Evolutionary conservation across 1,284 basidiomycete species (phyloP).

Genomic region (Puccinia triticina): DNA sequence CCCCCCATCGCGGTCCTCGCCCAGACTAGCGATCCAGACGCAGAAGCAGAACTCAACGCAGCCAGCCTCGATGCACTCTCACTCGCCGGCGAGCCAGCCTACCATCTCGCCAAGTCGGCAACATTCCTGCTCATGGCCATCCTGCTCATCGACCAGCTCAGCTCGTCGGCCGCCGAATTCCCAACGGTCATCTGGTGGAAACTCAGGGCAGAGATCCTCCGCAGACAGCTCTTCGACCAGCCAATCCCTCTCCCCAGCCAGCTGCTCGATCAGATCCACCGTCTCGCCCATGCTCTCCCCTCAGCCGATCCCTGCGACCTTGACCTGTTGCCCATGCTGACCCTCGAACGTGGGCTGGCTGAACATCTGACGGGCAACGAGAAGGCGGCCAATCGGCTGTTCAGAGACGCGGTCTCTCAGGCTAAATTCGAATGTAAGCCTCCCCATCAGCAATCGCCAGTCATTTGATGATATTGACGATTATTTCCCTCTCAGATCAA

Average conservation of each 20-base stretch:
- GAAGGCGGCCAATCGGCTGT: conserved; percentile 75
- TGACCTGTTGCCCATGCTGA: conserved; percentile 37
- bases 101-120: conserved; percentile 77
- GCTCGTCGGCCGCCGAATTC: conserved; percentile 63
- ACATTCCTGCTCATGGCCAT: conserved; percentile 77
- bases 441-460: neutral
- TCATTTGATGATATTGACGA: neutral
- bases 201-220: conserved; percentile 73
- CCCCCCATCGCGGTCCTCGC: conserved; percentile 62
- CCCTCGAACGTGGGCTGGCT: conserved; percentile 44
- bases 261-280: conserved; percentile 52
- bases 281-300: conserved; percentile 66
- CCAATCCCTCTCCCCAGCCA: conserved; percentile 63
- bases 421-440: conserved; percentile 71
- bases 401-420: conserved; percentile 75
- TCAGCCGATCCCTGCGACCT: conserved; percentile 60
- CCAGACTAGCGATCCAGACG: conserved; percentile 57
- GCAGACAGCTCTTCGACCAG: conserved; percentile 84
- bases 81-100: conserved; percentile 88
- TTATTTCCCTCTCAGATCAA: conserved; percentile 64
- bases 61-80: conserved; percentile 75
- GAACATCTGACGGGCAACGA: conserved; percentile 62
- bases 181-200: conserved; percentile 67
- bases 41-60: conserved; percentile 68
- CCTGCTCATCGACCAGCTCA: conserved; percentile 71